Evolutionary conservation across 306 rosid species (phyloP), one percentile per base, ranked within the genome.

Genomic region (Carpinus fangiana): DNA sequence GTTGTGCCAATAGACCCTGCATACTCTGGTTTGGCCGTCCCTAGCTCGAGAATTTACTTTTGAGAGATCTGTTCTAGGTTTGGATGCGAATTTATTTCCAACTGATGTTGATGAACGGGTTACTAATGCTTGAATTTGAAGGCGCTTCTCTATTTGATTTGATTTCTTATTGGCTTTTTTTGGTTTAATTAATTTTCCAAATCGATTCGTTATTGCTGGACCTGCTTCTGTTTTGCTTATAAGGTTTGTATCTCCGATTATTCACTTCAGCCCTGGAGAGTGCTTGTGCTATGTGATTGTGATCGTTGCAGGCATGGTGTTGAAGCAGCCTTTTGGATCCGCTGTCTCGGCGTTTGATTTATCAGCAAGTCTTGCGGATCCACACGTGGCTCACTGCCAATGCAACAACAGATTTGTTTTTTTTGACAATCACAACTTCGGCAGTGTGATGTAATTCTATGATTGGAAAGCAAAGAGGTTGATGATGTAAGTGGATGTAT

Each of bases 401-500:
- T 7, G 26, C 11, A 8, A 55, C 21, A 7, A 20, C 60, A 20
- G 60, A n/a, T 2, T 17, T 55, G 21, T 17, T 18, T 4, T 4
- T 50, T 56, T 6, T 68, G 74, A 68, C 7, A 55, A 75, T 73
- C 74, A 66, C 10, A 47, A 4, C 61, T 82, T 81, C 76, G 74
- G 72, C 16, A 21, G 14, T 20, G 45, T 7, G 16, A 45, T 72
- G 69, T 61, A 72, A 80, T 23, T 51, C 65, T n/a, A 52, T 55
- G 41, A 53, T 0, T 45, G 17, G 17, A 69, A 77, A 80, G 67
- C 55, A 23, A 1, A 12, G 38, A 34, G 65, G 20, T 48, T 21
- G 61, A 26, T 3, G 34, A 28, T n/a, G 56, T 20, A 70, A 28
- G 13, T 28, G 89, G 92, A 90, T 92, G 93, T 92, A 79, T 71